phyloP scores from a whole-genome alignment of 2,329 filamentous ascomycete genomes.

The Sporothrix euskadiensis region DNA sequence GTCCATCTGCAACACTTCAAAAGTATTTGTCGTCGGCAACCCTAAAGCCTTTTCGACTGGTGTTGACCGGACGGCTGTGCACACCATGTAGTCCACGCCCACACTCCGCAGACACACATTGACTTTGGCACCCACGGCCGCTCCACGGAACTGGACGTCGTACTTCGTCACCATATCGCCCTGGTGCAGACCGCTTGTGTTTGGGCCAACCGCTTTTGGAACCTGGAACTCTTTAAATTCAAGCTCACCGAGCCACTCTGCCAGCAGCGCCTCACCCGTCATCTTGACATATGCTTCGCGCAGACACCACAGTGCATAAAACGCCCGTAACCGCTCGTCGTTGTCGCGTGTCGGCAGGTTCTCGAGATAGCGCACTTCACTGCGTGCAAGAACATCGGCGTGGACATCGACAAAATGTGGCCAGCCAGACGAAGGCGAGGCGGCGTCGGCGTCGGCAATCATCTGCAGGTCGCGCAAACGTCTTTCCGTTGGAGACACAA shows the following conservation, averaged over 20 bases:
- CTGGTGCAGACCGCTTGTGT: constrained; percentile 35
- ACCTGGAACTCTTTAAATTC: constrained; percentile 67
- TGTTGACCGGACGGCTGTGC: constrained; percentile 51
- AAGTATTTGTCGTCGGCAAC: constrained; percentile 44
- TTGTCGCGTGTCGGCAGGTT: constrained; percentile 44
- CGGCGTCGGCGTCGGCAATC: constrained; percentile 44
- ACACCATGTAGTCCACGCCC: constrained; percentile 56
- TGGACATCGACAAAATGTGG: constrained; percentile 69
- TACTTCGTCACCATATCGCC: constrained; percentile 40
- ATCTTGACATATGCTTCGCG: constrained; percentile 83
- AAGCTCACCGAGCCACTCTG: constrained; percentile 68
- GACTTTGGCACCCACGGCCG: constrained; percentile 45
- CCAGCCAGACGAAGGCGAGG: constrained; percentile 52
- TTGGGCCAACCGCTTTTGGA: constrained; percentile 38
- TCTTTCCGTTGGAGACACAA: constrained; percentile 74
- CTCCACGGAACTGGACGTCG: constrained; percentile 45
- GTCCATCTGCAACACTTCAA: constrained; percentile 48
- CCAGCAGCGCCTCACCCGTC: constrained; percentile 74
- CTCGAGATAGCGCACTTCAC: constrained; percentile 65
- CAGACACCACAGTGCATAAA: constrained; percentile 77
- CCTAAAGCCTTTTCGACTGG: constrained; percentile 42
- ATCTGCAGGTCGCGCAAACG: constrained; percentile 60
- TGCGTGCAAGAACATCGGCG: constrained; percentile 65
- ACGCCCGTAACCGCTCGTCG: constrained; percentile 65
- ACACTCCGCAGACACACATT: constrained; percentile 49